A percentile compares a stretch with the other conserved stretches of the same genome.
Evolutionary conservation across 2,329 filamentous ascomycete species (phyloP).

Genomic region (Aspergillus alliaceus): DNA sequence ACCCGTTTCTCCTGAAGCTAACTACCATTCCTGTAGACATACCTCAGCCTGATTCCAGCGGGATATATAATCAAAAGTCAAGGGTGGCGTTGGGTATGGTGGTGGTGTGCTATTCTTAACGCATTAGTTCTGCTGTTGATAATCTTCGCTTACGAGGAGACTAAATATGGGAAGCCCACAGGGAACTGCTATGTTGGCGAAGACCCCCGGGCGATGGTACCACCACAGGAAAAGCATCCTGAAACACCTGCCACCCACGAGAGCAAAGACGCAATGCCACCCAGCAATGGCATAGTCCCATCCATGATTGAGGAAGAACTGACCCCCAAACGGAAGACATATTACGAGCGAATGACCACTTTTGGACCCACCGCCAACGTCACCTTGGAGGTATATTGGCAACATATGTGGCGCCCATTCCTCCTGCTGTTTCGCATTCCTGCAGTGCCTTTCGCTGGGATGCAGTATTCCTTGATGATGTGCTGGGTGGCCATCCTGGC

Average conservation of each 20-base stretch:
- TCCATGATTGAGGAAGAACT: neutral
- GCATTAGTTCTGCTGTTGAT: slow-evolving; percentile 42
- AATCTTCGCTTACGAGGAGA: slow-evolving; percentile 50
- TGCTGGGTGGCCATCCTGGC: slow-evolving; percentile 42
- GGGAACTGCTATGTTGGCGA: neutral
- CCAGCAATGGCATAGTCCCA: neutral
- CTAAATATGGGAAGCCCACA: slow-evolving; percentile 22
- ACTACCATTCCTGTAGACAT: neutral
- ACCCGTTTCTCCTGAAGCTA: neutral
- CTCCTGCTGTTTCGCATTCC: slow-evolving; percentile 49
- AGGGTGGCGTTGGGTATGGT: slow-evolving; percentile 55
- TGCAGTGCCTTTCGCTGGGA: slow-evolving; percentile 40
- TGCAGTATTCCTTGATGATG: slow-evolving; percentile 41
- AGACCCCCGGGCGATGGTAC: neutral
- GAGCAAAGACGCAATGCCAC: neutral
- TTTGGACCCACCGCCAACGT: neutral
- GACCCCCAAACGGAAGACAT: neutral
- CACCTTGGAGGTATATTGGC: neutral
- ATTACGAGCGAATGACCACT: neutral
- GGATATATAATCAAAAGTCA: slow-evolving; percentile 38
- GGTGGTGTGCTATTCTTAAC: slow-evolving; percentile 48
- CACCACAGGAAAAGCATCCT: neutral
- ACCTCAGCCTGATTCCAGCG: slow-evolving; percentile 11
- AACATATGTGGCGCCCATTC: slow-evolving; percentile 30
- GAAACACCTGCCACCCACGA: neutral